Evolutionary conservation across 805 yeast genomes (phyloP).

Genomic region (Candida insectalens): DNA sequence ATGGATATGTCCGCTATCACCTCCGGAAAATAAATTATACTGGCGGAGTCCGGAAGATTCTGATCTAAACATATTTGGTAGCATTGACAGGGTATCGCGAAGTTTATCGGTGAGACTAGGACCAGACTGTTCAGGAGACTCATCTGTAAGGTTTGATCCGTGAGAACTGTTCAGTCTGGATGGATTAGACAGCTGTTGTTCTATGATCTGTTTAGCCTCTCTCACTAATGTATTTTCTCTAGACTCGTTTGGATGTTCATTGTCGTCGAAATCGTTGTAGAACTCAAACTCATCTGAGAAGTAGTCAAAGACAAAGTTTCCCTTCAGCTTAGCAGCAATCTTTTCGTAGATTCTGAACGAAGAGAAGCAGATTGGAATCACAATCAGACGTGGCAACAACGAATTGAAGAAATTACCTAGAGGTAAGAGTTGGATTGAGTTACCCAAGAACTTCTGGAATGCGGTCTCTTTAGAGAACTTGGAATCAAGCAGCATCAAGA

Average conservation of each 20-base stretch:
- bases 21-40: constrained; percentile 12
- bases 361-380: constrained; percentile 62
- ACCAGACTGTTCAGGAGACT: not conserved
- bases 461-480: constrained; percentile 25
- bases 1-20: constrained; percentile 6
- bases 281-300: constrained; percentile 23
- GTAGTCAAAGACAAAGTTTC: constrained; percentile 22
- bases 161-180: not conserved
- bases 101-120: not conserved
- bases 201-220: constrained; percentile 20
- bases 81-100: not conserved
- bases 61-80: not conserved
- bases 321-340: constrained; percentile 28
- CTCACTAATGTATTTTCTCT: constrained; percentile 15
- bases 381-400: constrained; percentile 63
- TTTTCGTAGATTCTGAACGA: constrained; percentile 59
- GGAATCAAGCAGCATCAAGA: constrained; percentile 49
- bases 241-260: not conserved
- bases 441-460: constrained; percentile 68
- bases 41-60: constrained; percentile 10
- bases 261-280: constrained; percentile 11
- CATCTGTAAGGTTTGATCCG: not conserved
- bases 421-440: constrained; percentile 66
- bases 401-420: constrained; percentile 64
- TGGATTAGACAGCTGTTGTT: constrained; percentile 9